Evolutionary conservation across 179 eudicot genomes (phyloP).

Genomic region (Dionaea muscipula): DNA sequence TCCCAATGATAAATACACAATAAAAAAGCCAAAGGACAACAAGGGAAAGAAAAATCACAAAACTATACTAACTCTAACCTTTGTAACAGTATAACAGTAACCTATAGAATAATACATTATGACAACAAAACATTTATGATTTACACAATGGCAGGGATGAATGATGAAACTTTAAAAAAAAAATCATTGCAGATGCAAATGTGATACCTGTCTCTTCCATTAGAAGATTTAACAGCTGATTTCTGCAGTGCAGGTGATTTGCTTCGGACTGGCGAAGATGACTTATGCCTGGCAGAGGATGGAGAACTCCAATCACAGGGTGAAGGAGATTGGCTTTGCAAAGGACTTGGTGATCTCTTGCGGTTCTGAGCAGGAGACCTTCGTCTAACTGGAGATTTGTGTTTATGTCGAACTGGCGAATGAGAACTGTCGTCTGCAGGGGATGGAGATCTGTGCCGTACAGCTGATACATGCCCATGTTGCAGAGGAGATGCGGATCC

Average conservation of each 20-base stretch:
- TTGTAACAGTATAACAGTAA: too few relatives aligned
- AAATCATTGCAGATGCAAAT: neutral
- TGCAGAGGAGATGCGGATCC: constrained; percentile 18
- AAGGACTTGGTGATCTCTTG: constrained; percentile 32
- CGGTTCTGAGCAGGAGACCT: constrained; percentile 33
- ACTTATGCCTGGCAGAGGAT: constrained; percentile 32
- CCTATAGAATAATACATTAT: neutral
- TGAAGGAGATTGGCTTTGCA: constrained; percentile 33
- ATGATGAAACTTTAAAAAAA: neutral
- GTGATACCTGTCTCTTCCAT: constrained; percentile 43
- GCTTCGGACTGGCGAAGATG: constrained; percentile 30
- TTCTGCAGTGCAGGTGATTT: constrained; percentile 32
- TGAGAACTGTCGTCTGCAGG: constrained; percentile 15
- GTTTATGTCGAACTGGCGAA: constrained; percentile 11
- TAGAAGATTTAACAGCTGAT: constrained; percentile 33
- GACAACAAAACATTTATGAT: neutral
- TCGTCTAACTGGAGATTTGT: constrained; percentile 15
- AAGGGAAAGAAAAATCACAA: neutral
- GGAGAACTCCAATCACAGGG: constrained; percentile 34
- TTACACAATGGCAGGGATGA: neutral
- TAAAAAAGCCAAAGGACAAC: neutral
- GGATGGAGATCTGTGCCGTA: neutral
- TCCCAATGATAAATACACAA: neutral
- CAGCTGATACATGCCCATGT: constrained; percentile 11
- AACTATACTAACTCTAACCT: too few relatives aligned